A percentile compares a stretch with the other conserved stretches of the same genome.
These are phyloP conservation scores for Crithidia acanthocephali DNA, from an alignment of 208 protist species.

Conservation along the genomic window DNA sequence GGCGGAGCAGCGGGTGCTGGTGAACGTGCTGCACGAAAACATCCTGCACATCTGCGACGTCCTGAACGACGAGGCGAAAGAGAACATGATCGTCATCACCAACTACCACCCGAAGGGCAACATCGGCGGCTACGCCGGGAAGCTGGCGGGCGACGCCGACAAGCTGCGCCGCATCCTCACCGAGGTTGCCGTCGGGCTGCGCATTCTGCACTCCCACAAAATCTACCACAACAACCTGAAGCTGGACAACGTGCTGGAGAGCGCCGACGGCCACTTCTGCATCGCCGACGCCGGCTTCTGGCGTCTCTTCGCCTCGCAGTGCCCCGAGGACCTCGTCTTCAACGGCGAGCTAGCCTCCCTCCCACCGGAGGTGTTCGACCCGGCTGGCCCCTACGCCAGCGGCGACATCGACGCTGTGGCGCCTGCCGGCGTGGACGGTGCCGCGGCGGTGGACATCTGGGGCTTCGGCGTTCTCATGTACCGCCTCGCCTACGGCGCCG, in stretches of 20 bases:
- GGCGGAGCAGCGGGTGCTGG: slow-evolving; percentile 59
- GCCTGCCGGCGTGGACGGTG: slow-evolving; percentile 14
- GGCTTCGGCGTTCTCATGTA: slow-evolving; percentile 87
- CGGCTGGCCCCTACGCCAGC: slow-evolving; percentile 40
- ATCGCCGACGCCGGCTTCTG: slow-evolving; percentile 79
- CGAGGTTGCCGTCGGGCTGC: slow-evolving; percentile 68
- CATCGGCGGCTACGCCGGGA: slow-evolving; percentile 46
- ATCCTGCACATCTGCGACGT: slow-evolving; percentile 68
- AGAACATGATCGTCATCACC: slow-evolving; percentile 81
- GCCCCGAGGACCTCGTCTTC: slow-evolving; percentile 79
- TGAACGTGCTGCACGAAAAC: slow-evolving; percentile 57
- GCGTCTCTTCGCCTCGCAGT: slow-evolving; percentile 74
- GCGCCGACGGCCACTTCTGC: slow-evolving; percentile 50
- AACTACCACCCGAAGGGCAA: slow-evolving; percentile 55
- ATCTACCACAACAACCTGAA: slow-evolving; percentile 89
- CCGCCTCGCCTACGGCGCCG: slow-evolving; percentile 68
- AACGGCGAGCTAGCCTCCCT: slow-evolving; percentile 83
- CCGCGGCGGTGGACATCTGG: slow-evolving; percentile 78
- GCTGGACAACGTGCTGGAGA: slow-evolving; percentile 80
- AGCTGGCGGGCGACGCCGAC: slow-evolving; percentile 53
- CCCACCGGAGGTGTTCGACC: slow-evolving; percentile 79
- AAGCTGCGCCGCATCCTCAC: slow-evolving; percentile 54
- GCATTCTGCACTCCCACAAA: slow-evolving; percentile 71
- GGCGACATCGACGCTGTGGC: slow-evolving; percentile 26
- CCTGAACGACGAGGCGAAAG: slow-evolving; percentile 70